These are phyloP conservation scores for Arabidopsis thaliana DNA, from an alignment of 345 rosid genomes.

Conservation along the genomic window TAIR10.1 NC_003074.8:5460501-5461000, in stretches of 20 bases:
- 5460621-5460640: conserved; percentile 21
- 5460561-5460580: background rate
- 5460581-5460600: background rate
- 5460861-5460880: background rate
- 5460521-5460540: conserved; percentile 61
- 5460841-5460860: conserved; percentile 4
- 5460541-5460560: conserved; percentile 64
- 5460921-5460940: background rate
- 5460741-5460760: background rate
- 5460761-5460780: background rate
- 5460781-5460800: background rate
- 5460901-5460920: conserved; percentile 5
- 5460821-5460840: background rate
- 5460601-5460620: background rate
- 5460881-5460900: background rate
- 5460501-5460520: conserved; percentile 71
- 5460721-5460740: conserved; percentile 6
- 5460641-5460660: background rate
- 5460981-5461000: conserved; percentile 27
- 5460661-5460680: background rate
- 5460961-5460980: conserved; percentile 34
- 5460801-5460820: background rate
- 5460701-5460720: background rate
- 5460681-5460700: background rate
- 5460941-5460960: conserved; percentile 24